These are phyloP conservation scores for Pyronema domesticum DNA, from an alignment of 495 filamentous ascomycete genomes.

Conservation along the genomic window DNA sequence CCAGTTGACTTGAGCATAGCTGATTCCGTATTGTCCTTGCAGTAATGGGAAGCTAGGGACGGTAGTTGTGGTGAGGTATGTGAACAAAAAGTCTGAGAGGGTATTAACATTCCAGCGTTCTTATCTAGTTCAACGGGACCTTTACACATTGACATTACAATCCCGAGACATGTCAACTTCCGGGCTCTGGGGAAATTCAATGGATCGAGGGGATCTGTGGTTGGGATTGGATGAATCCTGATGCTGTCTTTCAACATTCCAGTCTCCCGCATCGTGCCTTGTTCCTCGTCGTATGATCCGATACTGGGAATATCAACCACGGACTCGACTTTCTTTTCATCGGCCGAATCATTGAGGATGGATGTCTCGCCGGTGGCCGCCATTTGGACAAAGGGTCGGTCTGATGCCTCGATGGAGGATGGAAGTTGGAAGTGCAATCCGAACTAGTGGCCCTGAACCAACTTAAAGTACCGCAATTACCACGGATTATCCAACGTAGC, in stretches of 20 bases:
- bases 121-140: neutral
- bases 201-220: constrained; percentile 38
- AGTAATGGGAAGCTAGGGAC: constrained; percentile 40
- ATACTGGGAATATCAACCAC: no score
- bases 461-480: no score
- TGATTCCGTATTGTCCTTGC: constrained; percentile 33
- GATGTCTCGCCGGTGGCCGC: neutral
- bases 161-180: constrained; percentile 35
- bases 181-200: constrained; percentile 37
- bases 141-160: constrained; percentile 41
- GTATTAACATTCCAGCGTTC: neutral
- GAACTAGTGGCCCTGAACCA: no score
- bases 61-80: constrained; percentile 45
- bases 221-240: constrained; percentile 34
- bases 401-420: no score
- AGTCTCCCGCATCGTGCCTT: neutral
- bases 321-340: neutral
- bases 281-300: no score
- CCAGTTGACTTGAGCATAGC: constrained; percentile 41
- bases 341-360: neutral
- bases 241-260: constrained; percentile 21
- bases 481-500: no score
- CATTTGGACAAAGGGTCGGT: no score
- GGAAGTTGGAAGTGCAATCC: no score
- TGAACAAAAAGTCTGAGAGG: constrained; percentile 38